Evolutionary conservation across 2,329 filamentous ascomycete species (phyloP), one percentile per base, ranked within the genome.

Genomic region (Diaporthe vaccinii): DNA sequence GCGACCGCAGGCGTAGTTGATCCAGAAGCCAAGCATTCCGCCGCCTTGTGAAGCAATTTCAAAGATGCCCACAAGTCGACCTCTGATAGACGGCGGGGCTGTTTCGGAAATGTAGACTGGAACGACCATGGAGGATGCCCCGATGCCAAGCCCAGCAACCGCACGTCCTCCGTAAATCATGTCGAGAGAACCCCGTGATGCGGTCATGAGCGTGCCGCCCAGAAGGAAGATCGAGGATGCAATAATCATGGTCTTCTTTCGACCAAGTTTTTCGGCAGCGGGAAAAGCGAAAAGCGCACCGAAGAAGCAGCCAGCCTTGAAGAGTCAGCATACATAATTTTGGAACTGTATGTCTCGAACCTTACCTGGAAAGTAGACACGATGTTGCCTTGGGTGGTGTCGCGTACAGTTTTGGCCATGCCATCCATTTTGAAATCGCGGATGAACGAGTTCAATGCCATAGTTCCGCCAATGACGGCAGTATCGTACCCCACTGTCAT

Each of bases 381-480:
- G n/a, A 80, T 75, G 73, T 80, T 79, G 73, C 78, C 77, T 12
- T 77, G 76, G 76, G 79, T 78, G 65, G 78, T 76, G 28, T 74
- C 73, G 51, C 67, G 75, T 34, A 74, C 70, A 17, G 39, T 53
- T 34, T 36, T 28, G 36, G 51, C 36, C 49, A 49, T 51, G 55
- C 71, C 74, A 5, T 14, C 59, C 59, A 75, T 53, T 15, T 79
- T 86, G 59, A 84, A 91, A 89, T 81, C 76, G 78, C 88, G 85
- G 81, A 93, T 51, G 72, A 80, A 93, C 9, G 87, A 86, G 4
- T 85, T 81, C 78, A 93, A 85, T 12, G 89, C 90, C 41, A 93
- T 86, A 55, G 93, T 91, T 79, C 92, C 92, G 34, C 91, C 91
- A 76, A 93, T 93, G 74, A 92, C 92, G 77, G 91, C 91, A 49